Evolutionary conservation across 106 monocot species (phyloP), one percentile per base, ranked within the genome.

Genomic region (Dendrobium officinale): DNA sequence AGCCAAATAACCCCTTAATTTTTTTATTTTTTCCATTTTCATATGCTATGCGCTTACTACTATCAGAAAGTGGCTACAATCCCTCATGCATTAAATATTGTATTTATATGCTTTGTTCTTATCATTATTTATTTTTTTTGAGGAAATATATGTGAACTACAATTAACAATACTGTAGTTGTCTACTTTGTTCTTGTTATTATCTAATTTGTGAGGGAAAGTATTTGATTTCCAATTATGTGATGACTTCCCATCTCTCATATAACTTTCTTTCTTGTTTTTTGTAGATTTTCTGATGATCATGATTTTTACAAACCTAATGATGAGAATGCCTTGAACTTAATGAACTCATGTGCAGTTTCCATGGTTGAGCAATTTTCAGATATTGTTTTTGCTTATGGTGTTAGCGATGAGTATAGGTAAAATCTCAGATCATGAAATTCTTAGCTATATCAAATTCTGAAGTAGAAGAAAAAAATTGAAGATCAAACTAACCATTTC

Each of bases 331-430:
- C 93, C 56, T 79, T 96, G 77, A 87, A 87, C 77, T 80, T 96
- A 78, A 96, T 96, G 93, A 93, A 93, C 79, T 42, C 91, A 41
- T 96, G 96, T 86, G 90, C 93, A 74, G 81, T 80, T 33, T 73
- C 87, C 54, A 87, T 96, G 91, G 79, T 93, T 26, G 81, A 93
- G 58, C 86, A 92, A 1, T 96, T 96, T 84, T 81, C 93, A 27
- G 93, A 96, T 78, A 90, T 93, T 80, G 84, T 90, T 73, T 96
- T 93, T 82, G 93, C 96, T 68, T 96, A 93, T 85, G 96, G 93
- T 81, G 93, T 92, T 51, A 96, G 96, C 77, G 96, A 96, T 73
- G 96, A 96, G 67, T 93, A 93, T 75, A 96, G 93, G 96, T 93
- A 85, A 19, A 9, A 72, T 31, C 48, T 80, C 51, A 19, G 18